Evolutionary conservation across 2,329 filamentous ascomycete genomes (phyloP).

Genomic region (Epichloe hybrida): DNA sequence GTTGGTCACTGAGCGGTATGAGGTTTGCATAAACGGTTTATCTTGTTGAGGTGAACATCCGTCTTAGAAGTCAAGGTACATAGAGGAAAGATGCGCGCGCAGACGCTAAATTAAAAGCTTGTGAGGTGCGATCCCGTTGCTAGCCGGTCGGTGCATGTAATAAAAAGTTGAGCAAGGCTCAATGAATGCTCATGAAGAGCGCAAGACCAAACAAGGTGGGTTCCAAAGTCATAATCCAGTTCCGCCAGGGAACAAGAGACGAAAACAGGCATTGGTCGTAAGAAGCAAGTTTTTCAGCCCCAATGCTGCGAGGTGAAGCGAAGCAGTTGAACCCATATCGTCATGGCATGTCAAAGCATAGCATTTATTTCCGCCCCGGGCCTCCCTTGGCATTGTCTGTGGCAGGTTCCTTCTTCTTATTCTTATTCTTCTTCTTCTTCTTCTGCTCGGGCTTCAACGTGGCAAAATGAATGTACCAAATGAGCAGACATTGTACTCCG

Average conservation of each 20-base stretch:
- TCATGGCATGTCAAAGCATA: not conserved
- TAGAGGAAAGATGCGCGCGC: not conserved
- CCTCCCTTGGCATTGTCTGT: not conserved
- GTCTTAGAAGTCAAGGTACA: not conserved
- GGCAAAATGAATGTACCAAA: constrained; percentile 46
- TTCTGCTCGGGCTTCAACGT: constrained; percentile 48
- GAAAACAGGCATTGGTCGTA: not conserved
- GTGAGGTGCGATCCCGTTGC: not conserved
- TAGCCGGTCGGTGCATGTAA: not conserved
- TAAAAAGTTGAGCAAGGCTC: not conserved
- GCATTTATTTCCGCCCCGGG: not conserved
- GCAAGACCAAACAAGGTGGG: not conserved
- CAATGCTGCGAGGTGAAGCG: not conserved
- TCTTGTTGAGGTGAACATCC: not conserved
- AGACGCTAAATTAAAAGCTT: not conserved
- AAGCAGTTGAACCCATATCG: not conserved
- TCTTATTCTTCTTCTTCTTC: constrained; percentile 29
- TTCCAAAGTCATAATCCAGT: not conserved
- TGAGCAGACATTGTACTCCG: constrained; percentile 27
- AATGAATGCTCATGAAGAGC: too few relatives aligned
- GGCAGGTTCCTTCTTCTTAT: constrained; percentile 16
- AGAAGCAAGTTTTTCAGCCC: not conserved
- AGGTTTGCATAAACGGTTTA: not conserved
- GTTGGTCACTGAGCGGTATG: too few relatives aligned
- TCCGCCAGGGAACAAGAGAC: not conserved